Evolutionary conservation across 257 asterid genomes (phyloP), one percentile per base, ranked within the genome.

Genomic region (Salvia rosmarinus): DNA sequence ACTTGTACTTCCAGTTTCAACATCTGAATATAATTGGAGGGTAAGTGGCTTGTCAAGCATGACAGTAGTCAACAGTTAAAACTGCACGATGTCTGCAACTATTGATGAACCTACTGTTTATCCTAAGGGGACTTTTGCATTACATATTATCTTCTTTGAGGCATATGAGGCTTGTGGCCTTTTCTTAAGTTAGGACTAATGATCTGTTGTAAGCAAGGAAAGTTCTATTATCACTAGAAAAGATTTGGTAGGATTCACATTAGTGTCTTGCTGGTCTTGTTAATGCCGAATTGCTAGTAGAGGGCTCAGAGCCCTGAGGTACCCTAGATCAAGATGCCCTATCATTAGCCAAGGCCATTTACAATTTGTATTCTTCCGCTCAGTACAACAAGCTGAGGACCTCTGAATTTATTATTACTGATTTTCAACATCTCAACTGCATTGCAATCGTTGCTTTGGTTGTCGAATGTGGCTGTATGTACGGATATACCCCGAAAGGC

Each of bases 251-350:
- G 54, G 43, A 19, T 62, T 57, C 16, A 1, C 47, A 55, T 67
- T 49, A 57, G 35, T 17, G 6, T 37, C 40, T 6, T n/a, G 20
- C 20, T 9, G 7, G 52, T 54, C 47, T 63, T 9, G 23, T 70
- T 57, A 50, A 74, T 66, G 19, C 64, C 34, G 51, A 51, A 62
- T 50, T 6, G 35, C 16, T 32, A 49, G 50, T 44, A 35, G 65
- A 62, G 32, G 30, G 39, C 63, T 52, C 52, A 12, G 17, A 5
- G 39, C 70, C 46, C 52, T 12, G 28, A 9, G 4, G 51, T 60
- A 19, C 34, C 54, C 30, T 11, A 8, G 64, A 3, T 68, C 54
- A 58, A 58, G 65, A 46, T 23, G 63, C 30, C 23, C 43, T 56
- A 55, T 44, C 73, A 73, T 42, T 57, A 37, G 6, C 46, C 43